These are phyloP conservation scores for Candida verbasci DNA, from an alignment of 805 yeast genomes.

Conservation along the genomic window DNA sequence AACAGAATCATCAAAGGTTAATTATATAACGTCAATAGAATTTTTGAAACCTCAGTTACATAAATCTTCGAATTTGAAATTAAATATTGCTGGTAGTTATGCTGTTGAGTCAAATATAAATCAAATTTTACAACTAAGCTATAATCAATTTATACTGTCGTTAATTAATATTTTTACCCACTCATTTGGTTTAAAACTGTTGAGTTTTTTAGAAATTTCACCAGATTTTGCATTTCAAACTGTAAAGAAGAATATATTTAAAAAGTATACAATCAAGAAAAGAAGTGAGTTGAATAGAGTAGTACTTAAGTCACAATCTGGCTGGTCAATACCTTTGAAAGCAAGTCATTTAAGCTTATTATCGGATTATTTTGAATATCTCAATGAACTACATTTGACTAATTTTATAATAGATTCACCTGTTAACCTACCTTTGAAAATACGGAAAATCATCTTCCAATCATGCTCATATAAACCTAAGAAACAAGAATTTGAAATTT, in stretches of 20 bases:
- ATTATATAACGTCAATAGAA: conserved; percentile 24
- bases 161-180: conserved; percentile 35
- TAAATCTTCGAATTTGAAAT: conserved; percentile 16
- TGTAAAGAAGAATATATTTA: conserved; percentile 8
- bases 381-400: conserved; percentile 39
- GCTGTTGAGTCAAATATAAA: conserved; percentile 20
- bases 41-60: conserved; percentile 32
- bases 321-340: conserved; percentile 52
- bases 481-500: conserved; percentile 26
- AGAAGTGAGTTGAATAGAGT: conserved; percentile 27
- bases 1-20: conserved; percentile 15
- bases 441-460: conserved; percentile 13
- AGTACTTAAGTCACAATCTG: conserved; percentile 39
- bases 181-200: conserved; percentile 41
- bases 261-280: background rate
- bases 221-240: conserved; percentile 44
- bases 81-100: conserved; percentile 35
- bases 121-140: conserved; percentile 14
- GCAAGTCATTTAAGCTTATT: conserved; percentile 41
- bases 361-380: conserved; percentile 32
- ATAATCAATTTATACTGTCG: conserved; percentile 20
- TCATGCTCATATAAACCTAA: conserved; percentile 19
- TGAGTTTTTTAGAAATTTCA: conserved; percentile 43
- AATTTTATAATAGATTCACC: conserved; percentile 47
- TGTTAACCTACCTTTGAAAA: conserved; percentile 22